Evolutionary conservation across 805 yeast species (phyloP), one percentile per base, ranked within the genome.

Genomic region (Cephaloascus albidus): DNA sequence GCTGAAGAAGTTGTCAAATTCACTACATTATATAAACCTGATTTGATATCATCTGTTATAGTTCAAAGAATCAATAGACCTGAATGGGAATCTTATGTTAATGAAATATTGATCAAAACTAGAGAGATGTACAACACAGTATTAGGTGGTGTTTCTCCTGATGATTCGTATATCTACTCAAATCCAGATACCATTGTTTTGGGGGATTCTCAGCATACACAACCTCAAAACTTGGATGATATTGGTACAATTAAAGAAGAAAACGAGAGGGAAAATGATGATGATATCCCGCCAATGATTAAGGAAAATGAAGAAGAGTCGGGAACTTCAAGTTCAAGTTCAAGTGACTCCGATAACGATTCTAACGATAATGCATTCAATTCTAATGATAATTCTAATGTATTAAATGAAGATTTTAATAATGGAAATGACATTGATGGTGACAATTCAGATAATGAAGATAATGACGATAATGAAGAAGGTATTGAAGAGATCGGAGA

Each of bases 1-100:
- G 88, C 96, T 38, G 98, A 93, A 57, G 98, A 93, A 57, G 88
- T 93, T 36, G 96, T 88, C 37, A 93, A 93, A 56, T 93, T 93
- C 57, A 68, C 75, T 3, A 71, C 31, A 57, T 58, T 40, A 30
- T 54, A 52, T 41, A 57, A 53, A 36, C 45, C 37, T 26, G 53
- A 51, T 3, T 20, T 52, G 20, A 51, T 54, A 32, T 34, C 36
- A 8, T 14, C 67, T 2, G 33, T 54, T 10, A 58, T 59, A 28
- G 54, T 57, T 12, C 45, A 51, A 14, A 50, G 58, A 1, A 45
- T 59, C 15, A 47, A 44, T 33, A 50, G 60, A 5, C 48, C 50
- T 14, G 41, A 45, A 18, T 75, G 81, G 81, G 65, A 63, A 27
- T 65, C 69, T 57, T 75, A 72, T 52, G 70, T 73, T 18, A 63